Base-by-base conservation (phyloP, 1,284 basidiomycete species). In the Ganoderma sp. region DNA sequence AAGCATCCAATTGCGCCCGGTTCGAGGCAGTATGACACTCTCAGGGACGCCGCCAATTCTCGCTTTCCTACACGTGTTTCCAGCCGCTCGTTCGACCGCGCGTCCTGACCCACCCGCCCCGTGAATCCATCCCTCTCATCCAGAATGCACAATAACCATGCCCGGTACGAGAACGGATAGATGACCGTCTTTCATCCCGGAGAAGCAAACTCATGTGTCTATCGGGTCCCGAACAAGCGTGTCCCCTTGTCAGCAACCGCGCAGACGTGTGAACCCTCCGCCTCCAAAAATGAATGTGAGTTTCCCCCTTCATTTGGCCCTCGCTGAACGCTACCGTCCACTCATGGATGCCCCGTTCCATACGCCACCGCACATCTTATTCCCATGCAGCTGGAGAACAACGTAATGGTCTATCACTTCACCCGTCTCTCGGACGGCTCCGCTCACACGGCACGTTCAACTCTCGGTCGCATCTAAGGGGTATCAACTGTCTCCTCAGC, bases 211-310 rank as follows among this genome's bases (percentile, higher is more conserved):
- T 8, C n/a, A 32, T 42, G 54, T 64, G 42, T 17, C 41, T 43
- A 19, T 50, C 34, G 28, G 28, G 17, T 42, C 15, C 56, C 32
- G 42, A 52, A 25, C 45, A 67, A 45, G 62, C 65, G 45, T 28
- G 25, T n/a, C 50, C 32, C 43, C 69, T 69, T 69, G 71, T 72
- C 69, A 72, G 69, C 71, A 63, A 64, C 59, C 52, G 57, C 58
- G 28, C 56, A 59, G 64, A 67, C 69, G 71, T 72, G 71, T 62
- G 71, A 72, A 64, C 48, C 15, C 25, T n/a, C 25, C 25, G 54
- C 50, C 57, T 64, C 57, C 67, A 64, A 70, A 69, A 60, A 50
- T 64, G 69, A 58, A 54, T 60, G 65, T 60, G 54, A 62, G 67
- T 64, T 62, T 25, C 61, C 59, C 67, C 67, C 50, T 66, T 66